A percentile compares a stretch with the other conserved stretches of the same genome.
Conservation (phyloP, 805 yeast species). For the Hagleromyces aurorensis region DNA sequence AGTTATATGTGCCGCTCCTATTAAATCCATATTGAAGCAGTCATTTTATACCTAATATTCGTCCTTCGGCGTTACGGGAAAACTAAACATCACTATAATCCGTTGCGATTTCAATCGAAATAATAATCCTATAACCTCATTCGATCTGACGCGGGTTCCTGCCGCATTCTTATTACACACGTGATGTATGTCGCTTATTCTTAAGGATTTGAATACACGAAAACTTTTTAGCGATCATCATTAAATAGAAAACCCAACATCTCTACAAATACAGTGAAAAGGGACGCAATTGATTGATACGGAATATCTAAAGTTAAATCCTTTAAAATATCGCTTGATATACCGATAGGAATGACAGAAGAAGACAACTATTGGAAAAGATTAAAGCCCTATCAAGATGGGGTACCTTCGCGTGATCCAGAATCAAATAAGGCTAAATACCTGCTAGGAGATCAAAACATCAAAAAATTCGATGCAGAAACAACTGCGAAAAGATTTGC, state of each 20-base stretch:
- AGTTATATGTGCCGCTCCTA: no score
- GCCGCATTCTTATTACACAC: no score
- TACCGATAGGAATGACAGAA: conserved; percentile 12
- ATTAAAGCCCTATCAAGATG: conserved; percentile 21
- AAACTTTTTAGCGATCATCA: not conserved
- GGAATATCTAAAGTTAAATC: not conserved
- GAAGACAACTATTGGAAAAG: conserved; percentile 20
- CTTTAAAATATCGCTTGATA: no score
- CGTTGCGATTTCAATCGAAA: no score
- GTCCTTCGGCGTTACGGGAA: no score
- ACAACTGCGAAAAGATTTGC: conserved; percentile 61
- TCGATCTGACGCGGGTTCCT: no score
- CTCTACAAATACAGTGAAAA: not conserved
- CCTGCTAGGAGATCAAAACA: conserved; percentile 18
- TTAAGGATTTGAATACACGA: conserved; percentile 1
- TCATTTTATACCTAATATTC: no score
- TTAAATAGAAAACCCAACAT: not conserved
- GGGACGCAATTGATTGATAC: no score
- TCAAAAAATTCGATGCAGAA: conserved; percentile 40
- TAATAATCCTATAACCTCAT: no score
- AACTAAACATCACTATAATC: no score
- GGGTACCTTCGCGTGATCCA: conserved; percentile 16
- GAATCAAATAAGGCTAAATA: conserved; percentile 21
- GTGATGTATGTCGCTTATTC: no score
- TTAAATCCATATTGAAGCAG: no score